Conservation (phyloP, 2,329 filamentous ascomycete species). For the Mycosphaerelloides madeirae region DNA sequence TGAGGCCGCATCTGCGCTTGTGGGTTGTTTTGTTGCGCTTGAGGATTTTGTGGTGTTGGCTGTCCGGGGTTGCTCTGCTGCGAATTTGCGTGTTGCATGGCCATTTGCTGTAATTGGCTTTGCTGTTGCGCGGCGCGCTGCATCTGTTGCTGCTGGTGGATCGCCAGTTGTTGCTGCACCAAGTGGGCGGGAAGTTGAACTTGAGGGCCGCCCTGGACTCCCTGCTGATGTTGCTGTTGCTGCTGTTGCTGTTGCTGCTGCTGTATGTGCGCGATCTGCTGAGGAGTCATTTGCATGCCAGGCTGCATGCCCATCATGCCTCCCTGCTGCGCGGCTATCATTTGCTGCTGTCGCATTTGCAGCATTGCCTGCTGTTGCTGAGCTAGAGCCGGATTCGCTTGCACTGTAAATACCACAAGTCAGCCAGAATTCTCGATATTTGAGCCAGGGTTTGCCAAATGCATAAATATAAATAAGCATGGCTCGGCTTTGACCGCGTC, state of each 20-base stretch:
- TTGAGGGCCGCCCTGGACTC: conserved; percentile 14
- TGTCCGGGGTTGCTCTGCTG: conserved; percentile 48
- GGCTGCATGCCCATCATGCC: conserved; percentile 77
- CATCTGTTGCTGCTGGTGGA: conserved; percentile 34
- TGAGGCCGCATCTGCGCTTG: conserved; percentile 39
- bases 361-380: conserved; percentile 34
- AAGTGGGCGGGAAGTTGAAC: conserved; percentile 22
- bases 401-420: conserved; percentile 42
- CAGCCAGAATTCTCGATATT: no score
- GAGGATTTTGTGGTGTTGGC: conserved; percentile 37
- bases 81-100: conserved; percentile 46
- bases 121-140: conserved; percentile 33
- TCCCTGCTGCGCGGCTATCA: conserved; percentile 50
- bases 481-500: no score
- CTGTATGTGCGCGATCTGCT: conserved; percentile 34
- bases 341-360: conserved; percentile 46
- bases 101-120: conserved; percentile 37
- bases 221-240: conserved; percentile 32
- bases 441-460: no score
- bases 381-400: conserved; percentile 27
- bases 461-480: no score
- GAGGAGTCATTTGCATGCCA: conserved; percentile 43
- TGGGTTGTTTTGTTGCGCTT: conserved; percentile 32
- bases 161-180: conserved; percentile 38
- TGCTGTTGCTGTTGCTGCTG: conserved; percentile 39